phyloP scores from a whole-genome alignment of 2,329 filamentous ascomycete species.

The Monosporascus ibericus region DNA sequence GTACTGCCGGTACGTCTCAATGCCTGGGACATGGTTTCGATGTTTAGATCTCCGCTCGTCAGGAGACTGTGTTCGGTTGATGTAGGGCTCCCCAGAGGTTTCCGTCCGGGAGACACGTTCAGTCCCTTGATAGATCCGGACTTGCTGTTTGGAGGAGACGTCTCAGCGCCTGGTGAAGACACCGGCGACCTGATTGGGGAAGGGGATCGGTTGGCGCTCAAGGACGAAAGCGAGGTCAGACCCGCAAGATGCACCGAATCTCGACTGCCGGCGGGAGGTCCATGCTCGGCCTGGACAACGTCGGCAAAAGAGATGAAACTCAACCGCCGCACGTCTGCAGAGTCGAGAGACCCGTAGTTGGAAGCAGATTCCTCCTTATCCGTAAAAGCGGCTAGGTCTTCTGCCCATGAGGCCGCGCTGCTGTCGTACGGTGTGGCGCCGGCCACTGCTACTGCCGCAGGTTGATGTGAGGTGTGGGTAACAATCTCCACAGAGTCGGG shows the following conservation, averaged over 20 bases:
- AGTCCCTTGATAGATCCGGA: conserved; percentile 66
- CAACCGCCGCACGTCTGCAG: conserved; percentile 71
- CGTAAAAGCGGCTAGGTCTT: conserved; percentile 51
- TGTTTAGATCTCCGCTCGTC: conserved; percentile 66
- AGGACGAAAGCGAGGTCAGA: conserved; percentile 52
- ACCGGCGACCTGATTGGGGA: conserved; percentile 76
- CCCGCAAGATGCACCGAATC: conserved; percentile 67
- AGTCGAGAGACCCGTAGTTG: conserved; percentile 73
- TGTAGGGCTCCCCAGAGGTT: conserved; percentile 58
- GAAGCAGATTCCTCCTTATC: conserved; percentile 59
- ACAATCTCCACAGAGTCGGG: conserved; percentile 91
- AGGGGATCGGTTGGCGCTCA: conserved; percentile 59
- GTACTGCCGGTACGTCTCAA: conserved; percentile 78
- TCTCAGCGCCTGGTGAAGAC: conserved; percentile 61
- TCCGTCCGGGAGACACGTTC: conserved; percentile 61
- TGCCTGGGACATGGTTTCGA: conserved; percentile 92
- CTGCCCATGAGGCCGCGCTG: conserved; percentile 46
- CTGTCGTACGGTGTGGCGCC: conserved; percentile 36
- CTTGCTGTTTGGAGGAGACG: conserved; percentile 71
- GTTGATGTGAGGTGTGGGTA: conserved; percentile 77
- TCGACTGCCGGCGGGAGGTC: conserved; percentile 51
- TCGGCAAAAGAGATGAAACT: conserved; percentile 97
- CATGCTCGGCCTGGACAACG: conserved; percentile 81
- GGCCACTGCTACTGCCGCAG: conserved; percentile 63
- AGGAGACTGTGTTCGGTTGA: conserved; percentile 43